These are phyloP conservation scores for Sugiyamaella castrensis DNA, from an alignment of 1,139 yeast genomes.

Conservation along the genomic window DNA sequence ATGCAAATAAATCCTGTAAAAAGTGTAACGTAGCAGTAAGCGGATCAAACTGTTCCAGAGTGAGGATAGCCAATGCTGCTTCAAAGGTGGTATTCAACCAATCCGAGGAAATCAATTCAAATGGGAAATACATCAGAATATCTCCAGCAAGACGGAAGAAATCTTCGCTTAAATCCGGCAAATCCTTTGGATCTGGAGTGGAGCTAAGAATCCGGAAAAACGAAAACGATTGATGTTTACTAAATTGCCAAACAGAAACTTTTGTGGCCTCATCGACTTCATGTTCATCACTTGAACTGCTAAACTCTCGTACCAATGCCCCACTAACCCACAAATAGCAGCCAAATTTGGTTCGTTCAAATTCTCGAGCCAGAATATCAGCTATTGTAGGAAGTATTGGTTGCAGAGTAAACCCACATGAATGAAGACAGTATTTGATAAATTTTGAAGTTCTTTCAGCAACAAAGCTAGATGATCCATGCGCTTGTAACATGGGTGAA, in stretches of 20 bases:
- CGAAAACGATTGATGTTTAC: constrained; percentile 45
- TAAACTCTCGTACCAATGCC: constrained; percentile 70
- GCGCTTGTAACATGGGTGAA: constrained; percentile 48
- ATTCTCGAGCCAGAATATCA: constrained; percentile 60
- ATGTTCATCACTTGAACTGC: constrained; percentile 46
- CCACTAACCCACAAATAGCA: constrained; percentile 93
- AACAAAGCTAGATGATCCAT: constrained; percentile 55
- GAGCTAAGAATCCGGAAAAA: constrained; percentile 40
- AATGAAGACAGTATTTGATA: constrained; percentile 61
- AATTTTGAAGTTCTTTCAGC: constrained; percentile 75
- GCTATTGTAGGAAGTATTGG: constrained; percentile 66
- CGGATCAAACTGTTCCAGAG: constrained; percentile 68
- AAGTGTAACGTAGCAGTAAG: constrained; percentile 69
- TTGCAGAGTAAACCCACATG: constrained; percentile 61
- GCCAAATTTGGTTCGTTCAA: constrained; percentile 65
- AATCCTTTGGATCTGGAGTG: constrained; percentile 38
- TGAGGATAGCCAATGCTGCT: constrained; percentile 56
- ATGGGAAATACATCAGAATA: constrained; percentile 73
- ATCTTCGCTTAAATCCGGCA: constrained; percentile 82
- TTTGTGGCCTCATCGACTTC: constrained; percentile 36
- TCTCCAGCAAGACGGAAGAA: constrained; percentile 83
- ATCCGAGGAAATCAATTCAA: constrained; percentile 55
- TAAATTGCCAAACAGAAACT: constrained; percentile 51
- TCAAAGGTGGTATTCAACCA: constrained; percentile 58
- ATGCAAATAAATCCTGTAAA: constrained; percentile 71